Conservation (phyloP, 140 eudicot genomes). For the Stevia rebaudiana region DNA sequence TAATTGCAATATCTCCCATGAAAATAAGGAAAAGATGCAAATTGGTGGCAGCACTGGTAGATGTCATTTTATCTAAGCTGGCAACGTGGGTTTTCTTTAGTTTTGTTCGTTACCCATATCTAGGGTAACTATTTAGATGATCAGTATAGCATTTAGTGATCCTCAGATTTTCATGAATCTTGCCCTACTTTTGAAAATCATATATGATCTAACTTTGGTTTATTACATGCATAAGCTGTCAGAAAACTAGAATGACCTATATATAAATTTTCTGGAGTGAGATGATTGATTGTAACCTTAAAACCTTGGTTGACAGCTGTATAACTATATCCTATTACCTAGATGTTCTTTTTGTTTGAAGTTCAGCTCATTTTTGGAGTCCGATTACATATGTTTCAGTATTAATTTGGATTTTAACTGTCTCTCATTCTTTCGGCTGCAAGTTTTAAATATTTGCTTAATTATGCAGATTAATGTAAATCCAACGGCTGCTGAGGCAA, state of each 20-base stretch:
- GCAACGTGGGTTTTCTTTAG: not conserved
- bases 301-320: conserved; percentile 12
- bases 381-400: not conserved
- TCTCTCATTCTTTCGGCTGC: not conserved
- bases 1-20: not conserved
- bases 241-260: not conserved
- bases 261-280: not conserved
- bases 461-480: conserved; percentile 67
- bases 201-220: not conserved
- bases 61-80: not conserved
- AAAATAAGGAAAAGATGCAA: not conserved
- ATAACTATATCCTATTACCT: not conserved
- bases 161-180: no score
- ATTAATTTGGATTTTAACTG: conserved; percentile 7
- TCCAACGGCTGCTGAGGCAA: conserved; percentile 90
- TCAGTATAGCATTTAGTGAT: not conserved
- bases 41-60: conserved; percentile 4
- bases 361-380: conserved; percentile 5
- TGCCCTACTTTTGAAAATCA: no score
- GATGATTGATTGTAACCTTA: not conserved
- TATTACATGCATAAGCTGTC: not conserved
- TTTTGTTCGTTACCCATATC: not conserved
- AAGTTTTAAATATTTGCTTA: not conserved
- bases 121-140: not conserved
- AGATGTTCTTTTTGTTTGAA: conserved; percentile 12